A percentile compares a stretch with the other conserved stretches of the same genome.
These are phyloP conservation scores for Glebionis coronaria DNA, from an alignment of 129 eudicot species.

Conservation along the genomic window DNA sequence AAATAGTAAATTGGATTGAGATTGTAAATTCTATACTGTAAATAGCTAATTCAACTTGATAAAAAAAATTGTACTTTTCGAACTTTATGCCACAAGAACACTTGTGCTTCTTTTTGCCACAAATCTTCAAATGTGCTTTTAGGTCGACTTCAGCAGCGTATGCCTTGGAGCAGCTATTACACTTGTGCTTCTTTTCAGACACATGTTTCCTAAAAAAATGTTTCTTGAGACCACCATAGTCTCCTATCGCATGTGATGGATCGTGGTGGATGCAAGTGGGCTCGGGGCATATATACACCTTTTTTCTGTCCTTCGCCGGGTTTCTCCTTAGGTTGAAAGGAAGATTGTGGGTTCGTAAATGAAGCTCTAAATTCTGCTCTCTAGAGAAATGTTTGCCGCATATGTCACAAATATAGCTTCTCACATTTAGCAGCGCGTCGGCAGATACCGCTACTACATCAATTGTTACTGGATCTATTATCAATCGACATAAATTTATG, in stretches of 20 bases:
- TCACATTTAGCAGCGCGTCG: constrained; percentile 33
- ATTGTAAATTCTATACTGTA: too few relatives aligned
- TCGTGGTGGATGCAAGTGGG: constrained; percentile 47
- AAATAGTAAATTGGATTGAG: too few relatives aligned
- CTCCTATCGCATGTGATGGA: constrained; percentile 48
- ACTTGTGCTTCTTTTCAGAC: constrained; percentile 36
- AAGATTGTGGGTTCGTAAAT: constrained; percentile 49
- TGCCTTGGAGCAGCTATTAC: constrained; percentile 40
- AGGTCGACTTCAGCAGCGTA: constrained; percentile 48
- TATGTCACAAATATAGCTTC: constrained; percentile 40
- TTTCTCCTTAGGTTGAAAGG: constrained; percentile 40
- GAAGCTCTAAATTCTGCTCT: constrained; percentile 52
- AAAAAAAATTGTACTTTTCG: too few relatives aligned
- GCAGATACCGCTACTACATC: constrained; percentile 37
- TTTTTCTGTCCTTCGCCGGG: constrained; percentile 26
- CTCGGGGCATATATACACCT: constrained; percentile 52
- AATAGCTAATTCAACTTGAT: too few relatives aligned
- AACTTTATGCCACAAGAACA: constrained; percentile 35
- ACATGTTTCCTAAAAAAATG: constrained; percentile 50
- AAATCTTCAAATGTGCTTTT: constrained; percentile 50
- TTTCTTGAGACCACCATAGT: constrained; percentile 54
- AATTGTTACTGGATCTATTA: constrained; percentile 41
- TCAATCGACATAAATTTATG: background rate
- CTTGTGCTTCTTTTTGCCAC: constrained; percentile 40
- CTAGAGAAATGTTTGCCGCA: constrained; percentile 53